These are phyloP conservation scores for Begonia loranthoides DNA, from an alignment of 306 rosid species.

Conservation along the genomic window DNA sequence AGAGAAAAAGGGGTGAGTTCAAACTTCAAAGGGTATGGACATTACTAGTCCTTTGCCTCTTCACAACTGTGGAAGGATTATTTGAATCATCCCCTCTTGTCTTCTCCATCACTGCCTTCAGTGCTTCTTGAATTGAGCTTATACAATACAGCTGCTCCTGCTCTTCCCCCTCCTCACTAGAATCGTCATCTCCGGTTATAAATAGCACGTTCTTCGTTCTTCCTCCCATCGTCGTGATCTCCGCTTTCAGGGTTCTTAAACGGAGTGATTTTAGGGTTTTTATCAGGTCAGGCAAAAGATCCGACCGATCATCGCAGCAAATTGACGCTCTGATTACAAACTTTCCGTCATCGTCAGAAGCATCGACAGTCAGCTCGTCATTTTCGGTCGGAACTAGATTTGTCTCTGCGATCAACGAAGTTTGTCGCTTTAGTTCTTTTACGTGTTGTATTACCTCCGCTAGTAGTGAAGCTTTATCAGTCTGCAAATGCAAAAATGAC, in stretches of 20 bases:
- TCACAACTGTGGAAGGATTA: slow-evolving; percentile 42
- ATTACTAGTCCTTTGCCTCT: slow-evolving; percentile 73
- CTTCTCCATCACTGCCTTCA: slow-evolving; percentile 79
- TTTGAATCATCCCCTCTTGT: slow-evolving; percentile 37
- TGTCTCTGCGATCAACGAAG: slow-evolving; percentile 66
- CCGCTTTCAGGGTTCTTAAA: slow-evolving; percentile 66
- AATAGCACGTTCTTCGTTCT: slow-evolving; percentile 71
- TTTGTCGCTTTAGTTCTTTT: slow-evolving; percentile 75
- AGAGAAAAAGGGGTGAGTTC: neutral
- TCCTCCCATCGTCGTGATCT: slow-evolving; percentile 71
- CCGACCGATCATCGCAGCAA: slow-evolving; percentile 82
- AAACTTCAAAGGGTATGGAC: slow-evolving; percentile 32
- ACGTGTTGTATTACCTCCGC: slow-evolving; percentile 89
- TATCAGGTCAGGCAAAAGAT: slow-evolving; percentile 75
- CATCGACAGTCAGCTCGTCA: slow-evolving; percentile 61
- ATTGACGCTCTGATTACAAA: slow-evolving; percentile 69
- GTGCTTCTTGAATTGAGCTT: slow-evolving; percentile 71
- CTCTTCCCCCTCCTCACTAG: slow-evolving; percentile 11
- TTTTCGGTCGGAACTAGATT: slow-evolving; percentile 68
- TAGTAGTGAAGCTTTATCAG: slow-evolving; percentile 79
- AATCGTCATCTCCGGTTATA: slow-evolving; percentile 51
- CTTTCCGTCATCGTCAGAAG: slow-evolving; percentile 49
- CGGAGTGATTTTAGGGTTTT: slow-evolving; percentile 51
- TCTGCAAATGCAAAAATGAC: slow-evolving; percentile 19
- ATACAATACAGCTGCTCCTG: slow-evolving; percentile 34